Evolutionary conservation across 2,329 filamentous ascomycete species (phyloP).

Genomic region (Microascus cirrosus): DNA sequence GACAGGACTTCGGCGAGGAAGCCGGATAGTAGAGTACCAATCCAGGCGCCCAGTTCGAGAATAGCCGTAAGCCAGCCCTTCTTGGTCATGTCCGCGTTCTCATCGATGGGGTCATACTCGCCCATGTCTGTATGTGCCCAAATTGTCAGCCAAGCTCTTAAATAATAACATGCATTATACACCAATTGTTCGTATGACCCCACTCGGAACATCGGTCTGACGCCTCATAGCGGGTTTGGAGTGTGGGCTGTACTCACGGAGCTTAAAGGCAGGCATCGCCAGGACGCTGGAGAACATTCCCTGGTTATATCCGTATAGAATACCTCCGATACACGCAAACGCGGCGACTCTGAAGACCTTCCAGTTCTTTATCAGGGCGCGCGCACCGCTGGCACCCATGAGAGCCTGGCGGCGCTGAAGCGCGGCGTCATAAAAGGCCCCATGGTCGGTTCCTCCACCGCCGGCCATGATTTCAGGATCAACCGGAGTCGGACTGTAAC

Average conservation of each 20-base stretch:
- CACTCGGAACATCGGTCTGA: neutral
- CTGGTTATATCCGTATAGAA: constrained; percentile 63
- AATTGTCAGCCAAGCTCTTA: neutral
- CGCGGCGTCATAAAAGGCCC: constrained; percentile 16
- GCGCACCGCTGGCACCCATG: constrained; percentile 39
- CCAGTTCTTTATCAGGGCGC: constrained; percentile 46
- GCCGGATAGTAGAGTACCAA: constrained; percentile 60
- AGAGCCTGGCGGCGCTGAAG: constrained; percentile 38
- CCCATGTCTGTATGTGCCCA: constrained; percentile 36
- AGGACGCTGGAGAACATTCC: constrained; percentile 65
- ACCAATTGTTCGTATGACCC: neutral
- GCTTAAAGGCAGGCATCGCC: constrained; percentile 41
- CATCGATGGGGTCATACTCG: constrained; percentile 33
- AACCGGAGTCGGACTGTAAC: neutral
- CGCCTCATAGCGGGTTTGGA: neutral
- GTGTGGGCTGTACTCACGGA: constrained; percentile 26
- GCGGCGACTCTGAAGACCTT: constrained; percentile 48
- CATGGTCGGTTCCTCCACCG: neutral
- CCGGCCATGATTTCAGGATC: neutral
- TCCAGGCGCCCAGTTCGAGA: constrained; percentile 66
- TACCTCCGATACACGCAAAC: constrained; percentile 52
- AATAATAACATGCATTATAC: neutral
- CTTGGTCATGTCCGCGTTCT: constrained; percentile 34
- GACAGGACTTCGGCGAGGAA: constrained; percentile 61
- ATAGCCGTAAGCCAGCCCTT: constrained; percentile 56